Base-by-base conservation (phyloP, 2,329 filamentous ascomycete species). In the Trichoderma asperellum region DNA sequence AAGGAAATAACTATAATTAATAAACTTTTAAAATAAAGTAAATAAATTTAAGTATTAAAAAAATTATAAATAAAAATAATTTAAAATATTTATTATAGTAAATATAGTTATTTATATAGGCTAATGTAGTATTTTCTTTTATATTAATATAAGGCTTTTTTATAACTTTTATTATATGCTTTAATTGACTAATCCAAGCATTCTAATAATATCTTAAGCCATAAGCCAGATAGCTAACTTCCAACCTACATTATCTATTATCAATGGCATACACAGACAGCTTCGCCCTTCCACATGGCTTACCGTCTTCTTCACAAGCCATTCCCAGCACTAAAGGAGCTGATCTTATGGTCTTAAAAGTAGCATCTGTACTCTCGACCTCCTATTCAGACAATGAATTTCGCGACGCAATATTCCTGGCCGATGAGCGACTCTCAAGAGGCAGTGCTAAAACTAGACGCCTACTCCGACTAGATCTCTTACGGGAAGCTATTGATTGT, bases 381-480 rank as follows among this genome's bases (percentile, higher is more conserved):
- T 97, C 95, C 0, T 97, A 97, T 81, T 92, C 94, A 7, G 96
- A 98, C 80, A 86, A 92, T 5, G 95, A 97, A 73, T 97, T 98
- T 74, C 89, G 93, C 73, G 92, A 97, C 83, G 91, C 94, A 16
- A 82, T 99, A 35, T 84, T 87, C 64, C 88, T 96, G 0, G 83
- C 98, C 24, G 95, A 97, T 79, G 83, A 88, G 61, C 87, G 92
- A 43, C 85, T 86, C 0, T 79, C 94, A 16, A 83, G 86, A 68
- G 97, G 97, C 77, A 92, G 89, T 14, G 86, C 92, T 11, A 92
- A 94, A 73, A 91, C 90, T 2, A 87, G 96, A 63, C 89, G 95
- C 6, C 90, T 92, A 70, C 81, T 98, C 18, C 89, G 94, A 18
- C 81, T 97, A 1, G 90, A 96, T 77, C 85, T 97, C 1, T 94